Evolutionary conservation across 768 basidiomycete species (phyloP).

Genomic region (Tephrocybe sp.): DNA sequence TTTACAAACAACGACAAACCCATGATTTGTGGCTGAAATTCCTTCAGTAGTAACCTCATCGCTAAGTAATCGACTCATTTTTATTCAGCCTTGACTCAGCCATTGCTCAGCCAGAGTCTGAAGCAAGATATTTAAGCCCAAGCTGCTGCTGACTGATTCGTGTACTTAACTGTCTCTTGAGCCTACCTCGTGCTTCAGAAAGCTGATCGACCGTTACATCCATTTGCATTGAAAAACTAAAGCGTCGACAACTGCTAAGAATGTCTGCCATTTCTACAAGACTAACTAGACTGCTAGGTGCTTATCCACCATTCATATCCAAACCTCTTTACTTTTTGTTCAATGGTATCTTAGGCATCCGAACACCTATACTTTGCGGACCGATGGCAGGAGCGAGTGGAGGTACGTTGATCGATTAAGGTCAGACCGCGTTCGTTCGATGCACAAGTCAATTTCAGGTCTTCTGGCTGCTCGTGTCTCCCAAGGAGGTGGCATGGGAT

Average conservation of each 20-base stretch:
- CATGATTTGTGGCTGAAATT: constrained; percentile 2
- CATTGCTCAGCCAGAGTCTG: too few relatives aligned
- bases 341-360: constrained; percentile 39
- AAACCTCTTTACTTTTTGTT: neutral
- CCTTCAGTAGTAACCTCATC: neutral
- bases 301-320: constrained; percentile 10
- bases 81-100: too few relatives aligned
- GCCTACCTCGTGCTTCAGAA: too few relatives aligned
- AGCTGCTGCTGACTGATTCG: too few relatives aligned
- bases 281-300: constrained; percentile 54
- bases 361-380: constrained; percentile 59
- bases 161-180: too few relatives aligned
- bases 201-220: too few relatives aligned
- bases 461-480: constrained; percentile 59
- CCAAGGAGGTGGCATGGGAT: constrained; percentile 74
- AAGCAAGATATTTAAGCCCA: too few relatives aligned
- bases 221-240: too few relatives aligned
- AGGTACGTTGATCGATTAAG: constrained; percentile 33
- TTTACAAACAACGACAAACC: constrained; percentile 29
- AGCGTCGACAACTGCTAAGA: neutral
- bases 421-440: neutral
- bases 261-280: constrained; percentile 37
- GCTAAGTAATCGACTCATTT: too few relatives aligned
- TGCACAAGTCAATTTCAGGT: constrained; percentile 26
- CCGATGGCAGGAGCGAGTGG: constrained; percentile 76